Conservation (phyloP, 2,329 filamentous ascomycete species). For the Pseudopyrenochaeta lycopersici region DNA sequence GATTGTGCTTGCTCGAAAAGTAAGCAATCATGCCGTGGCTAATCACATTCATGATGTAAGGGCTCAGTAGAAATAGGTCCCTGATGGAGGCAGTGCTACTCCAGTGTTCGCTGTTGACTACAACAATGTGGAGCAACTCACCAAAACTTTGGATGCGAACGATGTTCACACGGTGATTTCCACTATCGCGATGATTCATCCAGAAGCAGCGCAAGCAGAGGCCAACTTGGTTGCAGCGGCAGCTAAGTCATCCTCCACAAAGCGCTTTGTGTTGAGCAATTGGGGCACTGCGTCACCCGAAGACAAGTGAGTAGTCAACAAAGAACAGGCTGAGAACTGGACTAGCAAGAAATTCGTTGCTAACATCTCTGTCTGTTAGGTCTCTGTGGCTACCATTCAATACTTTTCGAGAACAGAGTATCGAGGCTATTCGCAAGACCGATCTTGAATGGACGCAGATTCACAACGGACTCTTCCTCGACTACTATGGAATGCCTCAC, state of each 20-base stretch:
- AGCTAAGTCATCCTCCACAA: slow-evolving; percentile 12
- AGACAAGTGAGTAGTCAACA: slow-evolving; percentile 13
- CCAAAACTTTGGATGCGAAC: slow-evolving; percentile 44
- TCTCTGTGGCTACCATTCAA: slow-evolving; percentile 7
- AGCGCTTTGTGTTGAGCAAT: slow-evolving; percentile 24
- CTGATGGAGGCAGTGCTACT: slow-evolving; percentile 7
- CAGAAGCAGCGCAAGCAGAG: slow-evolving; percentile 26
- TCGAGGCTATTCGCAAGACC: slow-evolving; percentile 24
- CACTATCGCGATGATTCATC: slow-evolving; percentile 45
- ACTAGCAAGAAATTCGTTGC: too few species aligned
- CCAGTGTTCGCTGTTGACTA: slow-evolving; percentile 44
- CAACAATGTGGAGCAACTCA: slow-evolving; percentile 37
- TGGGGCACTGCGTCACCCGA: slow-evolving; percentile 23
- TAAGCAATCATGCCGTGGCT: slow-evolving; percentile 15
- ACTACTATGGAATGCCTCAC: slow-evolving; percentile 42
- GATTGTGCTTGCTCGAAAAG: slow-evolving; percentile 55
- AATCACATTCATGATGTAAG: background rate
- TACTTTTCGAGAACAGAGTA: slow-evolving; percentile 9
- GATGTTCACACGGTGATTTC: slow-evolving; percentile 58
- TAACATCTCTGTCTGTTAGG: slow-evolving; percentile 1
- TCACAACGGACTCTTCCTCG: slow-evolving; percentile 38
- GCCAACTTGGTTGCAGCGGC: slow-evolving; percentile 20
- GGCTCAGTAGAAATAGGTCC: slow-evolving; percentile 5
- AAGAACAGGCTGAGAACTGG: background rate
- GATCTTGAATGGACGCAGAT: slow-evolving; percentile 37